Percentiles rank a stretch among this genome's conserved stretches.
Conservation (phyloP, 2,329 filamentous ascomycete genomes). For the Lachnellula suecica region DNA sequence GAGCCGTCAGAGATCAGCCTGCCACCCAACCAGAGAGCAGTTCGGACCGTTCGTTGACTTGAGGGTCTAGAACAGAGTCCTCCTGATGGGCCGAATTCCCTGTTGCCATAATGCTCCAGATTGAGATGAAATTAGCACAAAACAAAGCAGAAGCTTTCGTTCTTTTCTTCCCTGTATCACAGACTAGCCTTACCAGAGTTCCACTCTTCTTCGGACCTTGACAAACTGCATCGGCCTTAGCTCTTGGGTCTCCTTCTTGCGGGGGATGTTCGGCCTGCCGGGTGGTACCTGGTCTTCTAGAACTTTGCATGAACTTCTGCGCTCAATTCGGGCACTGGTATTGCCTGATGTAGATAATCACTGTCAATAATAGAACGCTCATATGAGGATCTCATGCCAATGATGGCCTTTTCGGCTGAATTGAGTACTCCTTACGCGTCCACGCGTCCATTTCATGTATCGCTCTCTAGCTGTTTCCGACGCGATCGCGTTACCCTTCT, state of each 20-base stretch:
- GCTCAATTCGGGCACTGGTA: conserved; percentile 17
- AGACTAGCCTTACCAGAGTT: conserved; percentile 1
- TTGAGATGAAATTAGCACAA: conserved; percentile 26
- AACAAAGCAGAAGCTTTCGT: conserved; percentile 6
- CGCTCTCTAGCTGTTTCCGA: conserved; percentile 3
- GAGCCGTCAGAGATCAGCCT: background rate
- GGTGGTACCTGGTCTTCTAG: conserved; percentile 3
- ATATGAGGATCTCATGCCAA: conserved; percentile 26
- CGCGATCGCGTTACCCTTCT: conserved; percentile 9
- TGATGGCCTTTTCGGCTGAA: conserved; percentile 18
- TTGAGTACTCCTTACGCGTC: conserved; percentile 15
- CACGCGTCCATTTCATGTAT: conserved; percentile 18
- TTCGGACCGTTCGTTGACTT: conserved; percentile 4
- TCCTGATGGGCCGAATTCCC: conserved; percentile 5
- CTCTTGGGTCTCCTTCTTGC: conserved; percentile 1
- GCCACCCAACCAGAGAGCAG: conserved; percentile 6
- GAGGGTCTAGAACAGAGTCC: conserved; percentile 9
- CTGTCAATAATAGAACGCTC: conserved; percentile 26
- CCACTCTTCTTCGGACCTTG: conserved; percentile 10
- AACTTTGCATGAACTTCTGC: conserved; percentile 24
- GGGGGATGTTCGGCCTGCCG: conserved; percentile 11
- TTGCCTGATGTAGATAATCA: conserved; percentile 23
- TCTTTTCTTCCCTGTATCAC: background rate
- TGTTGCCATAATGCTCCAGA: conserved; percentile 25
- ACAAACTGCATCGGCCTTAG: conserved; percentile 1